These are phyloP conservation scores for Ceriops tagal DNA, from an alignment of 345 rosid genomes.

Conservation along the genomic window DNA sequence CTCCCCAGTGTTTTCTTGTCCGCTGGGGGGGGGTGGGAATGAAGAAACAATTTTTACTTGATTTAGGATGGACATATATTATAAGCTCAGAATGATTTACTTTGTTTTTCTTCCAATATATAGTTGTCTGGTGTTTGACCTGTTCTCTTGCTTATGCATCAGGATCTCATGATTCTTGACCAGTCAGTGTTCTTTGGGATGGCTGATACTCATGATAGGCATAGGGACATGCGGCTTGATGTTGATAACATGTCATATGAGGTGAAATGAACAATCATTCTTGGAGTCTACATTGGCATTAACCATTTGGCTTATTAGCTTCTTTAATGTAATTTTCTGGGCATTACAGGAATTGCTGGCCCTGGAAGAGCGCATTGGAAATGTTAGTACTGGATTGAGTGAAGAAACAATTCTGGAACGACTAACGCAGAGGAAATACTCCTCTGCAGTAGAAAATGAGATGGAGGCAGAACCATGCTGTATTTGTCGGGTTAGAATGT, in stretches of 20 bases:
- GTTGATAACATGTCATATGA: slow-evolving; percentile 98
- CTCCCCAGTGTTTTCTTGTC: too few relatives aligned
- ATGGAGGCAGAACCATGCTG: slow-evolving; percentile 81
- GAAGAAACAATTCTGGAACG: slow-evolving; percentile 54
- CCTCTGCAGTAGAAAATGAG: slow-evolving; percentile 16
- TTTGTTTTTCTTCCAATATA: too few relatives aligned
- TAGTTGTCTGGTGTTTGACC: not conserved
- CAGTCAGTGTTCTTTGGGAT: slow-evolving; percentile 60
- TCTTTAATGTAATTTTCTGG: slow-evolving; percentile 4
- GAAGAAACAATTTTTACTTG: too few relatives aligned
- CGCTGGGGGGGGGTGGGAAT: too few relatives aligned
- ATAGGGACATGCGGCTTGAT: slow-evolving; percentile 93
- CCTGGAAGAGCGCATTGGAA: slow-evolving; percentile 86
- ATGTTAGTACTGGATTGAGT: slow-evolving; percentile 78
- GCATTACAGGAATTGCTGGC: slow-evolving; percentile 69
- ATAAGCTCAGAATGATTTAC: too few relatives aligned
- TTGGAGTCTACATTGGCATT: not conserved
- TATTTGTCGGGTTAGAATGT: slow-evolving; percentile 62
- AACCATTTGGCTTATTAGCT: not conserved
- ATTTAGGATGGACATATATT: too few relatives aligned
- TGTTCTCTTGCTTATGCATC: slow-evolving; percentile 20
- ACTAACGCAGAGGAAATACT: slow-evolving; percentile 46
- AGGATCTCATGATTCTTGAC: slow-evolving; percentile 85
- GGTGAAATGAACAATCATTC: slow-evolving; percentile 37
- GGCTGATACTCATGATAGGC: slow-evolving; percentile 67